These are phyloP conservation scores for Cryphonectria radicalis DNA, from an alignment of 2,329 filamentous ascomycete species.

Conservation along the genomic window DNA sequence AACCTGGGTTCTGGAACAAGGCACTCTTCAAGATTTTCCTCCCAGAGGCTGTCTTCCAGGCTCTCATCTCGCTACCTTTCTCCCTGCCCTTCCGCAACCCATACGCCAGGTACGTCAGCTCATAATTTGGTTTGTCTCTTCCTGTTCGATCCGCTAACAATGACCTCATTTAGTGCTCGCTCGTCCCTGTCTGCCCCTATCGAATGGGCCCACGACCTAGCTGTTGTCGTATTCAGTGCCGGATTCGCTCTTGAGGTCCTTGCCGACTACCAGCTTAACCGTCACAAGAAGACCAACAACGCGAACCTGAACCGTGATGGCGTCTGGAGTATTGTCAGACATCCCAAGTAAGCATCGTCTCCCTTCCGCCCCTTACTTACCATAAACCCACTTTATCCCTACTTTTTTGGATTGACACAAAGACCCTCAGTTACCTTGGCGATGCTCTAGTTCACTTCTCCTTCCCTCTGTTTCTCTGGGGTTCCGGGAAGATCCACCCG, in stretches of 20 bases:
- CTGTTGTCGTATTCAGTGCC: conserved; percentile 59
- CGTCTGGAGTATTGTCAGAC: conserved; percentile 64
- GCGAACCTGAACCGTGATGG: conserved; percentile 54
- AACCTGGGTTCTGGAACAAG: conserved; percentile 59
- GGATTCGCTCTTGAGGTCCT: conserved; percentile 60
- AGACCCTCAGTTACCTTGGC: conserved; percentile 57
- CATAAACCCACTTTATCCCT: background rate
- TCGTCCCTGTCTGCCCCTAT: conserved; percentile 25
- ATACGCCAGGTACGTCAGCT: conserved; percentile 40
- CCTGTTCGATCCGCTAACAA: conserved; percentile 17
- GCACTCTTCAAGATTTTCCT: conserved; percentile 58
- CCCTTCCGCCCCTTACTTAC: too few species aligned
- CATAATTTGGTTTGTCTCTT: conserved; percentile 36
- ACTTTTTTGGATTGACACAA: background rate
- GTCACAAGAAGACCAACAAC: conserved; percentile 49
- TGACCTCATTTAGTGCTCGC: conserved; percentile 10
- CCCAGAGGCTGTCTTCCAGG: conserved; percentile 61
- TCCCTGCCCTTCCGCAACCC: conserved; percentile 57
- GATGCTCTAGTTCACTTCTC: conserved; percentile 62
- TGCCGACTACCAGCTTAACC: conserved; percentile 59
- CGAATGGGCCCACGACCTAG: conserved; percentile 40
- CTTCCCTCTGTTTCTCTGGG: conserved; percentile 61
- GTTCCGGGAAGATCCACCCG: conserved; percentile 58
- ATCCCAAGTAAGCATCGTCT: conserved; percentile 59
- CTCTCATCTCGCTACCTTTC: conserved; percentile 60